phyloP scores from a whole-genome alignment of 768 basidiomycete genomes.

The Punctularia strigosozonata region DNA sequence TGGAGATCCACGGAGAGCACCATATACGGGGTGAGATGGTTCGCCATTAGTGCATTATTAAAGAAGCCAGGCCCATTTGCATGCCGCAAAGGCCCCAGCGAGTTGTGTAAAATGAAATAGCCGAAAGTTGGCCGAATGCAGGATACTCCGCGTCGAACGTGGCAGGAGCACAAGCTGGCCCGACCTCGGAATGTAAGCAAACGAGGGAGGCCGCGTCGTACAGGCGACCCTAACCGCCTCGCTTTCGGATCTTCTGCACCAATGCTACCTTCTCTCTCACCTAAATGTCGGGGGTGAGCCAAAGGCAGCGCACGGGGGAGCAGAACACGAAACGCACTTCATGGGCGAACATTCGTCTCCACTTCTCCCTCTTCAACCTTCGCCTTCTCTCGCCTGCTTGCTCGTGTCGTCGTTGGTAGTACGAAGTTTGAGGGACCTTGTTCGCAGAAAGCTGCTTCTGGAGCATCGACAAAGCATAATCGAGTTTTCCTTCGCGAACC shows the following conservation, averaged over 20 bases:
- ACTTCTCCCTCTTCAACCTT: constrained; percentile 62
- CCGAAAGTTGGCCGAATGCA: too few relatives aligned
- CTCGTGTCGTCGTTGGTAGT: constrained; percentile 53
- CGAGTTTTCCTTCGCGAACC: constrained; percentile 32
- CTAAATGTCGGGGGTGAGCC: constrained; percentile 25
- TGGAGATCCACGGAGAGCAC: too few relatives aligned
- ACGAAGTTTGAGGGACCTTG: constrained; percentile 38
- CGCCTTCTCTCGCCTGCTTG: constrained; percentile 74
- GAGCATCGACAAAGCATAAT: constrained; percentile 35
- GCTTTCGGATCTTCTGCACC: constrained; percentile 65
- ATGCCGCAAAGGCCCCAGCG: too few relatives aligned
- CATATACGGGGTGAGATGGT: too few relatives aligned
- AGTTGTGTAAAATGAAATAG: too few relatives aligned
- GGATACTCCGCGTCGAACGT: too few relatives aligned
- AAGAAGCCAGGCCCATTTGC: too few relatives aligned
- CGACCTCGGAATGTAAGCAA: constrained; percentile 6
- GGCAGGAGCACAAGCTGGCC: too few relatives aligned
- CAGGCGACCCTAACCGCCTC: constrained; percentile 42
- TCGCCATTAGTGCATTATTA: too few relatives aligned
- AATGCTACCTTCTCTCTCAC: constrained; percentile 76
- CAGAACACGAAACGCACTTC: constrained; percentile 37
- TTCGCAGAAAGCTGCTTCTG: constrained; percentile 42
- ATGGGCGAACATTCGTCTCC: constrained; percentile 70
- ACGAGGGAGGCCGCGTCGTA: constrained; percentile 3
- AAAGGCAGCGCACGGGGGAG: constrained; percentile 6